phyloP scores from a whole-genome alignment of 805 yeast genomes.

The Candida boidinii region DNA sequence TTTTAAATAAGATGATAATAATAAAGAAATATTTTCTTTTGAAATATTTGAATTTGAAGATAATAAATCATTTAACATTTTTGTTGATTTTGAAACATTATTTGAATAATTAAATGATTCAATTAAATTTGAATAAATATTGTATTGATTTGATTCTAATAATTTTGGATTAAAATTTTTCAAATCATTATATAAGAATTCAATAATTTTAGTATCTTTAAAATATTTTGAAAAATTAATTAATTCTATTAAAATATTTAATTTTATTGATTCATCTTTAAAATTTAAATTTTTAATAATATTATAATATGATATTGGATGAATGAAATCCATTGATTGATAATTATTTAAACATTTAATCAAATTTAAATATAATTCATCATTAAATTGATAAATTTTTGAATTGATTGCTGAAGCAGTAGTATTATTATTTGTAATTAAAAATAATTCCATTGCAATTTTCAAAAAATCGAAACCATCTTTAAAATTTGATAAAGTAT shows the following conservation, averaged over 20 bases:
- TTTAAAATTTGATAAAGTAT: slow-evolving; percentile 23
- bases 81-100: slow-evolving; percentile 41
- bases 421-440: slow-evolving; percentile 15
- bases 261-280: slow-evolving; percentile 2
- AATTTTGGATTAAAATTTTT: slow-evolving; percentile 5
- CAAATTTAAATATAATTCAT: slow-evolving; percentile 13
- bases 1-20: slow-evolving; percentile 20
- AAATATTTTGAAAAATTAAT: slow-evolving; percentile 30
- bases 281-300: slow-evolving; percentile 8
- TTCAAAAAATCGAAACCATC: slow-evolving; percentile 40
- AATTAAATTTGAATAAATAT: slow-evolving; percentile 42
- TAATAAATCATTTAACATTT: slow-evolving; percentile 47
- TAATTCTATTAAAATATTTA: slow-evolving; percentile 29
- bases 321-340: slow-evolving; percentile 12
- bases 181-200: slow-evolving; percentile 27
- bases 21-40: slow-evolving; percentile 7
- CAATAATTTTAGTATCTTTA: slow-evolving; percentile 29
- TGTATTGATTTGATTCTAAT: slow-evolving; percentile 27
- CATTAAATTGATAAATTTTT: slow-evolving; percentile 4
- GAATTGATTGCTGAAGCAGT: slow-evolving; percentile 9
- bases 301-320: slow-evolving; percentile 9
- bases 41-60: slow-evolving; percentile 13
- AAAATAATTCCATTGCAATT: slow-evolving; percentile 39
- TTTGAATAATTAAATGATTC: slow-evolving; percentile 44
- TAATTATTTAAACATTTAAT: slow-evolving; percentile 18